A percentile compares a stretch with the other conserved stretches of the same genome.
Conservation (phyloP, 805 yeast species). For the Dipodascopsis tothii region DNA sequence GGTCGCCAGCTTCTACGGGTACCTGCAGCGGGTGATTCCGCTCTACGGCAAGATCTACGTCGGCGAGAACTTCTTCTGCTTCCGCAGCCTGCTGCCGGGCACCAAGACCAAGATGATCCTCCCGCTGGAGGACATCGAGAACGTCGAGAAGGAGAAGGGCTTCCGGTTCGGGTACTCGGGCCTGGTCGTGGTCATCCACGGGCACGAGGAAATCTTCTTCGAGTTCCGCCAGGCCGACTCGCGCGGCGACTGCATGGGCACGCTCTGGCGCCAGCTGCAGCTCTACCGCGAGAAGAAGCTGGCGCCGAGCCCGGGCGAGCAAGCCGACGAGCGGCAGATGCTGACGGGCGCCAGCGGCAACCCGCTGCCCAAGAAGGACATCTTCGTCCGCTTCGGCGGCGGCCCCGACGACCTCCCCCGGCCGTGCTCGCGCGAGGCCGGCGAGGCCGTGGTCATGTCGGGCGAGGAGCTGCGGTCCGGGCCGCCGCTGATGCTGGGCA, state of each 20-base stretch:
- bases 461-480: constrained; percentile 36
- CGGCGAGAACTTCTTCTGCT: constrained; percentile 64
- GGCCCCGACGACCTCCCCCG: neutral
- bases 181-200: constrained; percentile 58
- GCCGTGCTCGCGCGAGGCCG: constrained; percentile 1
- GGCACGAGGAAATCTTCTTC: constrained; percentile 67
- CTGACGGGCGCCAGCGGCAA: neutral
- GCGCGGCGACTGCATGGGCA: constrained; percentile 63
- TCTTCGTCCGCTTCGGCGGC: neutral
- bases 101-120: constrained; percentile 71
- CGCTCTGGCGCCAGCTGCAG: constrained; percentile 46
- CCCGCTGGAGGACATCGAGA: constrained; percentile 68
- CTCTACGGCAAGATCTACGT: constrained; percentile 76
- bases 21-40: constrained; percentile 65
- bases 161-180: constrained; percentile 63
- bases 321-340: neutral
- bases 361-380: constrained; percentile 3
- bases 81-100: constrained; percentile 72
- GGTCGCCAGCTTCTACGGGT: constrained; percentile 61
- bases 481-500: constrained; percentile 62
- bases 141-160: constrained; percentile 59
- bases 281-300: neutral
- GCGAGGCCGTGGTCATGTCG: constrained; percentile 14
- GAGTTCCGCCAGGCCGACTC: constrained; percentile 61
- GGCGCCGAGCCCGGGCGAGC: neutral